Base-by-base conservation (phyloP, 306 rosid species). In the Geum urbanum region DNA sequence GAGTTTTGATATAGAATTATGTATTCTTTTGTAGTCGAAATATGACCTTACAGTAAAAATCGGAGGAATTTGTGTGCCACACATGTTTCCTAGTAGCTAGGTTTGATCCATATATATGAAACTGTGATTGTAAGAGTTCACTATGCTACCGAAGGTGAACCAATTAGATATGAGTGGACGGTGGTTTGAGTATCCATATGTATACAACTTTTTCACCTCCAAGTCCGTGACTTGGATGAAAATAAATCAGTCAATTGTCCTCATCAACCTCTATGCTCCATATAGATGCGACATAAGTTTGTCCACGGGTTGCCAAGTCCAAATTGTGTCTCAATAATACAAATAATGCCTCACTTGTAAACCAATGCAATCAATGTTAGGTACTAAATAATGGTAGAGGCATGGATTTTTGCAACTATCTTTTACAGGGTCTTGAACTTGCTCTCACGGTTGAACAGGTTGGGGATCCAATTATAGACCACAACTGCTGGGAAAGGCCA, bases 401-500 rank as follows among this genome's bases (percentile, higher is more conserved):
- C 27, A 58, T 24, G 45, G 48, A 58, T 18, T 8, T 59, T 46
- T 35, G 53, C 22, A 7, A 27, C 18, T 27, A 8, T 39, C 8
- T 48, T 22, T 16, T 7, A 15, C 14, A n/a, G 72, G 72, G 61
- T 39, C 1, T 37, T 37, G 51, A 62, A 15, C 10, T 51, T 18
- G 22, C 12, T 52, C 44, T 37, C 24, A 61, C 63, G 63, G 6
- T 20, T 22, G 43, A 3, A 22, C 65, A 92, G 98, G 97, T 92
- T 45, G 98, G 98, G 11, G 97, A 92, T 73, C 98, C 98, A 24
- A 84, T 50, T 32, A 54, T 59, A 9, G 98, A 92, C 69, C 98
- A 92, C 9, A 73, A 52, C 27, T 92, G 98, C 73, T 92, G 97
- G 98, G 97, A 92, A 79, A 90, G 98, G 27, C 92, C 96, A 5